Base-by-base conservation (phyloP, 106 monocot species). In the Iris macrosiphon region DNA sequence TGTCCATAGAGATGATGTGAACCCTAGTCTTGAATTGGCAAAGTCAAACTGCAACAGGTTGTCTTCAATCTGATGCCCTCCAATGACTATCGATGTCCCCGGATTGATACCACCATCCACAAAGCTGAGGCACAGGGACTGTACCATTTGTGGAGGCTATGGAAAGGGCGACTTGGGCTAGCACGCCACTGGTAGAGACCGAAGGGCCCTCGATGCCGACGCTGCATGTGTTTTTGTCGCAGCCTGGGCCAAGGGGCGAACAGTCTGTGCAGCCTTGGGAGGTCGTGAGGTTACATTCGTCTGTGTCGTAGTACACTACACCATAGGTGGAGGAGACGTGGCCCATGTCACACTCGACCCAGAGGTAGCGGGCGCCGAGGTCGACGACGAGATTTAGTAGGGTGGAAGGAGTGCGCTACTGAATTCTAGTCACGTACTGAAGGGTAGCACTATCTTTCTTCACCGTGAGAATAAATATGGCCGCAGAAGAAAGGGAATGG, bases 341-440 rank as follows among this genome's bases (percentile, higher is more conserved):
- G 48, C 18, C 32, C 41, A 13, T 9, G 41, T 70, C 74, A 62
- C 83, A 83, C 74, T 70, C 51, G 54, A 74, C 47, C 70, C 73
- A 83, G 45, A 74, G 48, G 66, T 40, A 55, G 23, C 33, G 54
- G 38, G 74, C 74, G 40, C 78, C 74, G 40, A 83, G 66, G 63
- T 83, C 65, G 49, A 83, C 48, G 43, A 63, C 73, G 44, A 70
- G 53, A 25, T 24, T 47, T 39, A 71, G 16, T 22, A 61, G 66
- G 27, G 66, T 54, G 58, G 59, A 52, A 4, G 83, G 83, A 23
- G 73, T 83, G 21, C 83, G 64, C 17, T 68, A 59, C 33, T 33
- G 14, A 33, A 83, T 22, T 41, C 34, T 24, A n/a, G 78, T 60
- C 15, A 78, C 30, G 74, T 83, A 83, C 44, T 83, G 83, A 44